Evolutionary conservation across 306 rosid genomes (phyloP), one percentile per base, ranked within the genome.

Genomic region (Leucaena leucocephala): DNA sequence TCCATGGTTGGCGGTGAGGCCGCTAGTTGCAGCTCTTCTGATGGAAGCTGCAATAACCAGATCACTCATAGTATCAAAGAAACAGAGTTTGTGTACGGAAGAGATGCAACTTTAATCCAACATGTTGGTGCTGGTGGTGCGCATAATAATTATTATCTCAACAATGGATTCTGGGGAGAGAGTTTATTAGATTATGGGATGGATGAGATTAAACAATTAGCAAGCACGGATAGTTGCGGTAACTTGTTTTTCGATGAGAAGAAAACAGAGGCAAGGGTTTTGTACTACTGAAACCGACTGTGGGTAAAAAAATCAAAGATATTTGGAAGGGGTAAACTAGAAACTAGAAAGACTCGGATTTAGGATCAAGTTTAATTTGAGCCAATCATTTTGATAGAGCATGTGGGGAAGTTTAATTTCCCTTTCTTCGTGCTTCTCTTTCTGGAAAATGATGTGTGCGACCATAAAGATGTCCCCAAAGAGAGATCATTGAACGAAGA

Each of bases 151-250:
- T 81, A 73, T 38, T 81, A 50, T 54, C 78, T 27, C 68, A 69
- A 36, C n/a, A 75, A 58, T 55, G 86, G 82, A 40, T 46, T 83
- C 57, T 87, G 90, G 91, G 88, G 17, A 71, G 91, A 87, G 62
- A 76, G 79, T 59, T 80, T 83, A 82, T 81, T 88, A 74, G 94
- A 90, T 52, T 89, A 83, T 86, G 93, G 94, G 19, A 34, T 86
- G 33, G 90, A 94, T 40, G 98, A 92, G 72, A 91, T 94, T 71
- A 91, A 88, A 76, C 82, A 89, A 86, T 75, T 91, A n/a, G 85
- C 88, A 67, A 84, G 87, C 83, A 83, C 78, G n/a, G 68, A 40
- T 62, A 66, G 55, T 77, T 71, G 89, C 82, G 89, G 78, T 82
- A 83, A 81, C 86, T 85, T 89, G 74, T 87, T 87, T 89, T 84